Base-by-base conservation (phyloP, 2,329 filamentous ascomycete genomes). In the Monosporascus sp. region DNA sequence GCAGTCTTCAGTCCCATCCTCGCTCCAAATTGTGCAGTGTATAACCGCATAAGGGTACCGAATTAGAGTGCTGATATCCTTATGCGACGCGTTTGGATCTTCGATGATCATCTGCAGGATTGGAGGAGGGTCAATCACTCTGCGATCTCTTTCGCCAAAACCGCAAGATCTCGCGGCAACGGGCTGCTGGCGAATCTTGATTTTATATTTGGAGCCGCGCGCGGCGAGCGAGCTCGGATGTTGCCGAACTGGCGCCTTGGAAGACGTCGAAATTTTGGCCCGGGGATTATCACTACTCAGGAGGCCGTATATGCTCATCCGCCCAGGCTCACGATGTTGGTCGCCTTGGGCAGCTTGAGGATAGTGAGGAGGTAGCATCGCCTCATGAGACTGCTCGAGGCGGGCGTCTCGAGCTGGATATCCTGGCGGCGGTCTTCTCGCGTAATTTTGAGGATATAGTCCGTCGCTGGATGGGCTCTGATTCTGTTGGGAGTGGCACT, bases 41-140 rank as follows among this genome's bases (percentile, higher is more conserved):
- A 93, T 82, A 14, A 90, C 86, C 52, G 84, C 84, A 60, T 83
- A 81, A 49, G 83, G 82, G 63, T 85, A 82, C 41, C 81, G 79
- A 25, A 88, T 65, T 47, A 74, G 74, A 2, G 66, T 64, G 38
- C 63, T 68, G 17, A 76, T 70, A 57, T 89, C 84, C 46, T 83
- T 79, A 41, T 74, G 70, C 11, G 81, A 75, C 25, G 78, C 65
- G 20, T 66, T 74, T 1, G 80, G 75, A 56, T 86, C 80, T 49
- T 83, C 81, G 52, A 90, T 81, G 27, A 77, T 74, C 47, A 93
- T 79, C 65, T 93, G 84, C 22, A 94, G 81, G 63, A 94, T 93
- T 15, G 89, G 89, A 2, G 89, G 89, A 41, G 89, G 89, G 64
- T 94, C 89, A 57, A 94, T 89, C 17, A 91, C 88, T 56, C 89